Base-by-base conservation (phyloP, 139 green algal species). In the Diplosphaera chodatii region DNA sequence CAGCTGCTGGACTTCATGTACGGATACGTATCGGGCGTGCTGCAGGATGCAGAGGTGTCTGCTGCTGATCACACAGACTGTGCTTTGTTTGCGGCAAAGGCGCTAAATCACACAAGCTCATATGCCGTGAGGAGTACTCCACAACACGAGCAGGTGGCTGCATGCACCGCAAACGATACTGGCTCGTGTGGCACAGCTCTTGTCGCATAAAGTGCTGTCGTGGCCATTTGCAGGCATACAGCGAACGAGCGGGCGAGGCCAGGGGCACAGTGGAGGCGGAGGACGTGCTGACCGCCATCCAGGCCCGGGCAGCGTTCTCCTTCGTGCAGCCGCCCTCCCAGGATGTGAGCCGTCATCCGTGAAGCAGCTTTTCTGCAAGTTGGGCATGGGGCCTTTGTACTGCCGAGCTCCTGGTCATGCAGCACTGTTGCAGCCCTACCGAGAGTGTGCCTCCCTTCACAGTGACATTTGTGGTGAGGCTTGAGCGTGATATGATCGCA, bases 1-100 rank as follows among this genome's bases (percentile, higher is more conserved):
- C 84, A 90, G 81, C 80, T 94, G 15, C 55, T 94, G 29, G 87
- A 96, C 62, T 94, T 96, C 40, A 83, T 94, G 63, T 94, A 92
- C 74, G 74, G 85, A 4, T 92, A 95, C 65, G 78, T 83, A 0
- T 79, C 83, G 0, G 90, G 91, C 1, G 78, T 91, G 15, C 79
- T 96, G 30, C 74, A 85, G 29, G 89, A 93, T 55, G 89, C 91
- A 27, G 80, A 94, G 69, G 85, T 83, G 56, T 56, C 25, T 22
- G 3, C 32, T 34, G 4, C 22, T 41, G 29, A 56, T 31, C 56
- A 27, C 32, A 67, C 32, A 55, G 10, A 48, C 37, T n/a, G n/a
- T n/a, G n/a, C n/a, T n/a, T n/a, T n/a, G n/a, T n/a, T n/a, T n/a
- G n/a, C n/a, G n/a, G n/a, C n/a, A n/a, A n/a, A n/a, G n/a, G n/a